Base-by-base conservation (phyloP, 352 stramenopile species). In the Globisporangium canariense region DNA sequence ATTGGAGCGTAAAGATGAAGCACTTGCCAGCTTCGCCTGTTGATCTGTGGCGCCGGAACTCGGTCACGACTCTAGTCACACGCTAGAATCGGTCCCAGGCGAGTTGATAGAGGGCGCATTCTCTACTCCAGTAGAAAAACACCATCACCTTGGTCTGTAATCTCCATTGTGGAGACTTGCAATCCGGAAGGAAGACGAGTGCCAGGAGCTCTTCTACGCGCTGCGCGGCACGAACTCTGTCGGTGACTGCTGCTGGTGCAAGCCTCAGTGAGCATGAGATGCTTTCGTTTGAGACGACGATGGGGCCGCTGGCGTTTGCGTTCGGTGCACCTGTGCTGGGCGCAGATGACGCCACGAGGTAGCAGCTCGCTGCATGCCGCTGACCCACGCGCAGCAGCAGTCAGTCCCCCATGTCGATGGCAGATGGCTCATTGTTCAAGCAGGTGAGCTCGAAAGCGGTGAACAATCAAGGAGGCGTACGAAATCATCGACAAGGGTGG, bases 401-500 rank as follows among this genome's bases (percentile, higher is more conserved):
- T 28, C 41, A 34, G 41, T 16, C 8, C 50, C 3, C n/a, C 4
- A 5, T 43, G 8, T 22, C 25, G 2, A 36, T 22, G 1, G 11
- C 6, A 3, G 28, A 10, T 9, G 25, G 25, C 25, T 28, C 25
- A 28, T 28, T 22, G 52, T 59, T 20, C 36, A 52, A 59, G 36
- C 38, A 34, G 6, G 18, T 70, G 34, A 47, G 50, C 38, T 65
- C 54, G 34, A 54, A 55, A 7, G 56, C 62, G 6, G 64, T 28
- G 25, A 28, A 28, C 67, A 36, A 85, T 93, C 46, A 77, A 90
- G 56, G 77, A 90, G 28, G 76, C 78, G 62, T 93, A 90, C 70
- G 84, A 93, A 67, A 86, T 93, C 60, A 79, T 93, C 41, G 84
- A 82, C 16, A 82, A 93, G 71, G 84, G 84, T 47, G 25, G 25